These are phyloP conservation scores for Tuber indicum DNA, from an alignment of 495 filamentous ascomycete genomes.

Conservation along the genomic window DNA sequence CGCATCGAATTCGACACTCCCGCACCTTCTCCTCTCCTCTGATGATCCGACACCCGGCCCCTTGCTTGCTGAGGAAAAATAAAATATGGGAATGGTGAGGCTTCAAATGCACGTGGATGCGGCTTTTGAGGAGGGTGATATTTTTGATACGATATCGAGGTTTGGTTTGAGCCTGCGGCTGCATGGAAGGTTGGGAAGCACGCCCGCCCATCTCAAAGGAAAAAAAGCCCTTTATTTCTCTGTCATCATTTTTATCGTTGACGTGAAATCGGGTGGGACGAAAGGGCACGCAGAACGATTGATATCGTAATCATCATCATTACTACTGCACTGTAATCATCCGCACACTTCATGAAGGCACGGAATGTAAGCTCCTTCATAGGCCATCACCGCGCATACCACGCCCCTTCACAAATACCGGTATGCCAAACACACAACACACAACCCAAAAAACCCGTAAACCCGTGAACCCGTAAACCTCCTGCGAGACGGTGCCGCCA, in stretches of 20 bases:
- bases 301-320: neutral
- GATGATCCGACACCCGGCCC: neutral
- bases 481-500: neutral
- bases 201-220: neutral
- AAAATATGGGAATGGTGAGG: neutral
- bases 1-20: neutral
- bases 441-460: neutral
- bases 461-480: neutral
- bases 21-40: neutral
- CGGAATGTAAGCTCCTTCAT: neutral
- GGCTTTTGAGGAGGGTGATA: neutral
- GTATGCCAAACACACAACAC: neutral
- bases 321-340: neutral
- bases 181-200: neutral
- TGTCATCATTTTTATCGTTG: neutral
- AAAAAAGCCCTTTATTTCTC: neutral
- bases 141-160: neutral
- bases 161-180: neutral
- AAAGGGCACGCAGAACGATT: neutral
- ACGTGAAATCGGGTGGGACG: neutral
- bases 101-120: constrained; percentile 1
- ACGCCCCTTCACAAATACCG: neutral
- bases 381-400: neutral
- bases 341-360: neutral
- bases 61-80: neutral